phyloP scores from a whole-genome alignment of 106 monocot genomes.

The Amphibolis antarctica region DNA sequence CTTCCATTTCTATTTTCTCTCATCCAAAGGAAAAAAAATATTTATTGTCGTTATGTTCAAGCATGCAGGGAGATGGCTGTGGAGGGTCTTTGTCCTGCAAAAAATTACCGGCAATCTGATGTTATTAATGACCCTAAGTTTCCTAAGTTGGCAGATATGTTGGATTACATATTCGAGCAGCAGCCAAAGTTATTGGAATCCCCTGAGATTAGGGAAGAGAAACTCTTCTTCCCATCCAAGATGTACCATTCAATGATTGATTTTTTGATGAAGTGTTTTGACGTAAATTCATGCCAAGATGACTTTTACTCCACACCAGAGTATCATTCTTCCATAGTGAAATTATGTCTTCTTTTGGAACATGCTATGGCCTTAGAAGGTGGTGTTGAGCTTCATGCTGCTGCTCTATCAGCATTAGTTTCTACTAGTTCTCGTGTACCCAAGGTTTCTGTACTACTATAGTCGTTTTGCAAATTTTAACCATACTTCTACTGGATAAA shows the following conservation, averaged over 20 bases:
- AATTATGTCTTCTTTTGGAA: conserved; percentile 57
- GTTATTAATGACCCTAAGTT: conserved; percentile 24
- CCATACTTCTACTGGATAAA: background rate
- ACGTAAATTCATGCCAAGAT: conserved; percentile 21
- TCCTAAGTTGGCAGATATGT: conserved; percentile 58
- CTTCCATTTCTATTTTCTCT: background rate
- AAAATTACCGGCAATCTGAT: conserved; percentile 31
- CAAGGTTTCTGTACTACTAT: conserved; percentile 33
- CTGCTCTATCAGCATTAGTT: conserved; percentile 66
- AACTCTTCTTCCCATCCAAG: conserved; percentile 68
- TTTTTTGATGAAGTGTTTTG: conserved; percentile 93
- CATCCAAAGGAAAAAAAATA: background rate
- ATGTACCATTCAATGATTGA: conserved; percentile 74
- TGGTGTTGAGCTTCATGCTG: conserved; percentile 65
- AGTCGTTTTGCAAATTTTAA: conserved; percentile 3
- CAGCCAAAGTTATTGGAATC: conserved; percentile 61
- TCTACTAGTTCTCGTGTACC: conserved; percentile 55
- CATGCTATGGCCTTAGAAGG: conserved; percentile 89
- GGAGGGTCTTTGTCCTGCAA: conserved; percentile 59
- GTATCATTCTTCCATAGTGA: conserved; percentile 24
- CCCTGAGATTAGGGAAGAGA: conserved; percentile 29
- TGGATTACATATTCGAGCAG: conserved; percentile 53
- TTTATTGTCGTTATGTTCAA: background rate
- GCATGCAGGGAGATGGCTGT: conserved; percentile 82
- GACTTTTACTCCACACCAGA: conserved; percentile 17